These are phyloP conservation scores for Lentinus tigrinus DNA, from an alignment of 768 basidiomycete genomes.

Conservation along the genomic window DNA sequence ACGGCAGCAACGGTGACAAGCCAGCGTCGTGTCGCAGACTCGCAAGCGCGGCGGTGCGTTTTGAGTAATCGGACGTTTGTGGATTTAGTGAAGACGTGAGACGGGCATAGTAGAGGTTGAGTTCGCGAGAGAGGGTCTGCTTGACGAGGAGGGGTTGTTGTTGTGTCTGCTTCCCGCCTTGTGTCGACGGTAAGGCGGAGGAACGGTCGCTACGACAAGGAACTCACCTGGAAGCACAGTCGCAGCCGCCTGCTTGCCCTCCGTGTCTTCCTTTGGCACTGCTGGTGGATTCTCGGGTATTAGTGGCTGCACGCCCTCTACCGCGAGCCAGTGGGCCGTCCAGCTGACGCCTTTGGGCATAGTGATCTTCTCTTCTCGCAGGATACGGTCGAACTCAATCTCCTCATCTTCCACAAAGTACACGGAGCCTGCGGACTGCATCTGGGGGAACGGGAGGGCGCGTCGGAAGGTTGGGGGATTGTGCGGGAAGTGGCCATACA, in stretches of 20 bases:
- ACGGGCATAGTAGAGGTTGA: constrained; percentile 92
- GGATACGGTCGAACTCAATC: constrained; percentile 90
- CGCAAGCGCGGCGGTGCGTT: constrained; percentile 86
- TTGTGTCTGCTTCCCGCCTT: constrained; percentile 42
- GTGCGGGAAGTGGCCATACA: constrained; percentile 80
- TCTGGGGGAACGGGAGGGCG: constrained; percentile 45
- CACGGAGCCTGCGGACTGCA: constrained; percentile 62
- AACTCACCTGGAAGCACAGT: constrained; percentile 26
- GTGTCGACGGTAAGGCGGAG: constrained; percentile 29
- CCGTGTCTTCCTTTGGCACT: constrained; percentile 54
- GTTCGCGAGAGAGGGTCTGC: constrained; percentile 88
- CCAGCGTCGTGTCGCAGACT: constrained; percentile 89
- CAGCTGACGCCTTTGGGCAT: constrained; percentile 81
- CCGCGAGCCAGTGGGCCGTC: constrained; percentile 97
- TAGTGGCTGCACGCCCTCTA: constrained; percentile 97
- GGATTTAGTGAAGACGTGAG: constrained; percentile 84
- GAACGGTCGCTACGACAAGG: constrained; percentile 26
- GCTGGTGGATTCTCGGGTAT: constrained; percentile 95
- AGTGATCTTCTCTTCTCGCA: constrained; percentile 82
- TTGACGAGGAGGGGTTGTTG: constrained; percentile 81
- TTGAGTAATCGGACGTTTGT: constrained; percentile 58
- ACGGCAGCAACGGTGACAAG: constrained; percentile 86
- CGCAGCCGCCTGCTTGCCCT: constrained; percentile 24
- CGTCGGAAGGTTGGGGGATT: constrained; percentile 63
- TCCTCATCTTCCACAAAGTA: constrained; percentile 97